A percentile compares a stretch with the other conserved stretches of the same genome.
Evolutionary conservation across 495 filamentous ascomycete species (phyloP).

Genomic region (Talaromyces stipitatus): DNA sequence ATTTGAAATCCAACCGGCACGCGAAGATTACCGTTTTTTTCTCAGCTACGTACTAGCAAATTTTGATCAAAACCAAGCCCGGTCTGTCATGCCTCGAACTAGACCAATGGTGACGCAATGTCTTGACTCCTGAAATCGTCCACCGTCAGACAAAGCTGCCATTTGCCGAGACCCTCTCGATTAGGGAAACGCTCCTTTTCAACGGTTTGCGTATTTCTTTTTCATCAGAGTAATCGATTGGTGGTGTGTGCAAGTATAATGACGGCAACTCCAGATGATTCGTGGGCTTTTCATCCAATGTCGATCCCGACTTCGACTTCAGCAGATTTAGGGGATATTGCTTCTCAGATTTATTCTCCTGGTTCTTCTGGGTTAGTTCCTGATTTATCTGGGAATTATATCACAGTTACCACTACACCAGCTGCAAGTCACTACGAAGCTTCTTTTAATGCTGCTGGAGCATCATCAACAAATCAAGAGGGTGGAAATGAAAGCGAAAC

Average conservation of each 20-base stretch:
- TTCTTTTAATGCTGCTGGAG: neutral
- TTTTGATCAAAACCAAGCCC: neutral
- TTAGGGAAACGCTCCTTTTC: neutral
- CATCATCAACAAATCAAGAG: neutral
- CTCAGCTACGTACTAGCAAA: neutral
- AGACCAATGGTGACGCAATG: slow-evolving; percentile 4
- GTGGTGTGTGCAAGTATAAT: neutral
- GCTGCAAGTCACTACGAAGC: neutral
- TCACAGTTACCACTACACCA: neutral
- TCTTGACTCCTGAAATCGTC: no score
- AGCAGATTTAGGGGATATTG: neutral
- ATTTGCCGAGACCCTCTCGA: neutral
- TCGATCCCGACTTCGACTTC: neutral
- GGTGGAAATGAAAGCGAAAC: neutral
- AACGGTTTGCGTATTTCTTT: no score
- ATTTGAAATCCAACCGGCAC: neutral
- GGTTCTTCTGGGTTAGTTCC: neutral
- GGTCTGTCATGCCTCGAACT: neutral
- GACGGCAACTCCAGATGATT: neutral
- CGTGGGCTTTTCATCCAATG: neutral
- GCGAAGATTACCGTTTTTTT: neutral
- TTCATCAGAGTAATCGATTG: neutral
- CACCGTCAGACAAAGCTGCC: neutral
- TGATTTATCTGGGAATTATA: neutral
- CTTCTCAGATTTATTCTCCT: neutral